phyloP scores from a whole-genome alignment of 2,329 filamentous ascomycete species.

The Calonectria henricotiae region DNA sequence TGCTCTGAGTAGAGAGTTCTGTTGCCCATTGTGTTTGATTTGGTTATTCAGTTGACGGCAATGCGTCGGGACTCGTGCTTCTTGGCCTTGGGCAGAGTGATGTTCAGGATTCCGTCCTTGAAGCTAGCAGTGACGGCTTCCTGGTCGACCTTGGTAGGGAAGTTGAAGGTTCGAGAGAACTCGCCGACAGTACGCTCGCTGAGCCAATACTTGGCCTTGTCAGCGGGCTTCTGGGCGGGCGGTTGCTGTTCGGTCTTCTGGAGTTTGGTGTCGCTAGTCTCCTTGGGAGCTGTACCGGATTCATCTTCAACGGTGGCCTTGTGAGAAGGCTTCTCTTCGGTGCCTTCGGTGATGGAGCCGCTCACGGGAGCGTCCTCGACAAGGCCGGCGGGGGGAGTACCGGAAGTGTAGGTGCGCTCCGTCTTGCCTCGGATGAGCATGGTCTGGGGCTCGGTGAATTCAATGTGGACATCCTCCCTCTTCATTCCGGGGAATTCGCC shows the following conservation, averaged over 20 bases:
- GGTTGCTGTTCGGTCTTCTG: slow-evolving; percentile 43
- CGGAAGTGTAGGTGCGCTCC: slow-evolving; percentile 75
- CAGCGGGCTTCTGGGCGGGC: slow-evolving; percentile 54
- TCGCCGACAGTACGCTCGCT: slow-evolving; percentile 77
- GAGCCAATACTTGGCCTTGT: slow-evolving; percentile 79
- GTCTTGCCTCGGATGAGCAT: slow-evolving; percentile 79
- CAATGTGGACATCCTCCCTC: slow-evolving; percentile 82
- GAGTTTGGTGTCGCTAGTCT: slow-evolving; percentile 16
- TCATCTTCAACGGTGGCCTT: slow-evolving; percentile 80
- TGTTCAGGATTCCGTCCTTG: slow-evolving; percentile 76
- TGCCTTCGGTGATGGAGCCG: slow-evolving; percentile 62
- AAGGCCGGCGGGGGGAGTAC: slow-evolving; percentile 65
- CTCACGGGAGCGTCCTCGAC: slow-evolving; percentile 62
- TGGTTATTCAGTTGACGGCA: slow-evolving; percentile 63
- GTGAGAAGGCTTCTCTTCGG: slow-evolving; percentile 60
- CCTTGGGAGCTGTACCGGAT: slow-evolving; percentile 49
- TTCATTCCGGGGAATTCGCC: slow-evolving; percentile 85
- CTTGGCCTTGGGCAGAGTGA: slow-evolving; percentile 78
- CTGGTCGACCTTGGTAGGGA: slow-evolving; percentile 76
- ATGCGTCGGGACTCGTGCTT: slow-evolving; percentile 73
- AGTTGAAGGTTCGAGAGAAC: slow-evolving; percentile 79
- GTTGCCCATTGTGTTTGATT: neutral
- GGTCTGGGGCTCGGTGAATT: slow-evolving; percentile 85
- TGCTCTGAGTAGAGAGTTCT: too few species aligned
- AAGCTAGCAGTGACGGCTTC: slow-evolving; percentile 76